Conservation (phyloP, 257 asterid genomes). For the Eucommia ulmoides region DNA sequence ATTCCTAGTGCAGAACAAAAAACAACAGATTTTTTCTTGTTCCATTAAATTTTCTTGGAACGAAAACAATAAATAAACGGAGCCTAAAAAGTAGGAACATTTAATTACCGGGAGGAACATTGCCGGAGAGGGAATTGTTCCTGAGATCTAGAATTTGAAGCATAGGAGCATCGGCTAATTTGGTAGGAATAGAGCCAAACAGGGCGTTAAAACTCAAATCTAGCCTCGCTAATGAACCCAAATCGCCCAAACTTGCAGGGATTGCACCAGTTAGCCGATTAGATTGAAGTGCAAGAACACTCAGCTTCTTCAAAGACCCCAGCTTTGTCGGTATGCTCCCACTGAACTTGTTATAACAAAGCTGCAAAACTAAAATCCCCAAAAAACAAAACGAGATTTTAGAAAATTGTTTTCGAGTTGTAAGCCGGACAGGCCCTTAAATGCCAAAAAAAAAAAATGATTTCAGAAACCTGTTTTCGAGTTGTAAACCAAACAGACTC, state of each 20-base stretch:
- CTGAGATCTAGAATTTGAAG: conserved; percentile 66
- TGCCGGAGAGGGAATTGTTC: conserved; percentile 79
- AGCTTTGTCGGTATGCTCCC: conserved; percentile 83
- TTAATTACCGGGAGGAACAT: conserved; percentile 77
- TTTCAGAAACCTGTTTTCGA: too few relatives aligned
- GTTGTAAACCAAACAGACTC: too few relatives aligned
- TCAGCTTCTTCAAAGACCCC: conserved; percentile 50
- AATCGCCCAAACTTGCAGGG: conserved; percentile 87
- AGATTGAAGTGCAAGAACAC: conserved; percentile 65
- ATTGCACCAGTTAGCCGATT: conserved; percentile 77
- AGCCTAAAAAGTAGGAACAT: neutral
- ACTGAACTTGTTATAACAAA: conserved; percentile 63
- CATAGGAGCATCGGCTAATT: conserved; percentile 70
- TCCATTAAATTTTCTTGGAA: too few relatives aligned
- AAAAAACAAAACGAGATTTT: neutral
- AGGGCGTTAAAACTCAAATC: conserved; percentile 68
- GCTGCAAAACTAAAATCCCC: conserved; percentile 69
- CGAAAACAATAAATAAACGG: neutral
- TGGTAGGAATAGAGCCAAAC: conserved; percentile 79
- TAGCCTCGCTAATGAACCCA: conserved; percentile 48
- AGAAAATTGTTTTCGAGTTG: too few relatives aligned
- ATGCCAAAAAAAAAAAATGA: too few relatives aligned
- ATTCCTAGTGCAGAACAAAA: too few relatives aligned
- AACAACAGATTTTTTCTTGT: too few relatives aligned
- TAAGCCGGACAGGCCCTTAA: too few relatives aligned